phyloP scores from a whole-genome alignment of 2,329 filamentous ascomycete species.

The Aspergillus sp. region DNA sequence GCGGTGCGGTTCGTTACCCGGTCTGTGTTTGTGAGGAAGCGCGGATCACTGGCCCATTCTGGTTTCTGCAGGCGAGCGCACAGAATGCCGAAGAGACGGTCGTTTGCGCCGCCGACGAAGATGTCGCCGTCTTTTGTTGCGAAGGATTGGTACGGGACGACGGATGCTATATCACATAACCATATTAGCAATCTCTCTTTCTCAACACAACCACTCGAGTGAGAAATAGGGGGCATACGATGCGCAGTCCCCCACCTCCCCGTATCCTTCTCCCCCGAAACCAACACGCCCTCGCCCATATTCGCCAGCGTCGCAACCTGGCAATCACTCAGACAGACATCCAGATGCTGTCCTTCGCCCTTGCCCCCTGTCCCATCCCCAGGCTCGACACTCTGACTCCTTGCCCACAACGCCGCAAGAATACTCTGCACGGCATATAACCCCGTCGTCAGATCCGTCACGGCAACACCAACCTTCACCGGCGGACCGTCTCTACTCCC shows the following conservation, averaged over 20 bases:
- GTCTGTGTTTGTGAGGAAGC: conserved; percentile 59
- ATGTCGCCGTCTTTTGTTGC: conserved; percentile 64
- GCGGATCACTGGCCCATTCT: conserved; percentile 58
- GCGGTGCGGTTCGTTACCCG: conserved; percentile 65
- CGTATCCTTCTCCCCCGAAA: conserved; percentile 81
- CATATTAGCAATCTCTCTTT: not conserved
- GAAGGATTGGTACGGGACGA: conserved; percentile 91
- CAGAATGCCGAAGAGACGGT: conserved; percentile 60
- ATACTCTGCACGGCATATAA: conserved; percentile 94
- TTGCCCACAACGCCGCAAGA: conserved; percentile 82
- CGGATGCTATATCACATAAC: conserved; percentile 69
- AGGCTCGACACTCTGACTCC: no score
- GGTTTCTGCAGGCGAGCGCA: conserved; percentile 58
- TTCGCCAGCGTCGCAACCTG: conserved; percentile 97
- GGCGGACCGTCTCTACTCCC: conserved; percentile 83
- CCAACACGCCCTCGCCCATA: conserved; percentile 85
- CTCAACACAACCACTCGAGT: no score
- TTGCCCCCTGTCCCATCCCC: conserved; percentile 48
- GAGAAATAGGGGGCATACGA: conserved; percentile 53
- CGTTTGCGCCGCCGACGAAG: conserved; percentile 64
- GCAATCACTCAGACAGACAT: conserved; percentile 87
- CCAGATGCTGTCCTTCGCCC: conserved; percentile 88
- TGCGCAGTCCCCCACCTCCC: conserved; percentile 97
- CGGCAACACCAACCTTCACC: conserved; percentile 95
- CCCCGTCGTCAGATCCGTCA: conserved; percentile 93